These are phyloP conservation scores for Gnomoniopsis sp. DNA, from an alignment of 2,329 filamentous ascomycete genomes.

Conservation along the genomic window DNA sequence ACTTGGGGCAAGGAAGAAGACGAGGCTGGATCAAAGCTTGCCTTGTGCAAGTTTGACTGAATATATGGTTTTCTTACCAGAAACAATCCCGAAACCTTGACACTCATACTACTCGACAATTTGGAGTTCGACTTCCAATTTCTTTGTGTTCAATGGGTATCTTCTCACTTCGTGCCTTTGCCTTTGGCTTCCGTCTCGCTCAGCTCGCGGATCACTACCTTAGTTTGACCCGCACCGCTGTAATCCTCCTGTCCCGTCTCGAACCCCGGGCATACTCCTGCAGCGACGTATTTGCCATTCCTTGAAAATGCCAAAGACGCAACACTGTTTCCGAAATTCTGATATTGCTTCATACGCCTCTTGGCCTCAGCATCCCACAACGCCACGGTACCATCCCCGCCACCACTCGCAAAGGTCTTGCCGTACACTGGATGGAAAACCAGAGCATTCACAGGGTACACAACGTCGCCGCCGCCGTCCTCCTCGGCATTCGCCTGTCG, in stretches of 20 bases:
- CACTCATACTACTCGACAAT: background rate
- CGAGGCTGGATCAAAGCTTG: no score
- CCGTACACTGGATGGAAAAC: constrained; percentile 81
- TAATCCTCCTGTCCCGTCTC: constrained; percentile 84
- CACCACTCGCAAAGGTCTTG: constrained; percentile 78
- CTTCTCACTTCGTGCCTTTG: constrained; percentile 65
- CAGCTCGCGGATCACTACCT: constrained; percentile 78
- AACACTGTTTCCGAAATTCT: constrained; percentile 76
- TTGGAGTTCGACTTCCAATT: background rate
- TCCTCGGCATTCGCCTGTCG: constrained; percentile 66
- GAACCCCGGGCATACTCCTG: constrained; percentile 81
- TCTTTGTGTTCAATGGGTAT: background rate
- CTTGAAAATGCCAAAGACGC: constrained; percentile 73
- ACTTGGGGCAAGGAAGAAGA: background rate
- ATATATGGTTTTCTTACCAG: constrained; percentile 7
- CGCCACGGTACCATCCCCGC: constrained; percentile 87
- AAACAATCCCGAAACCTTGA: background rate
- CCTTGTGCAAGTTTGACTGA: background rate
- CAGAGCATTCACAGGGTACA: constrained; percentile 88
- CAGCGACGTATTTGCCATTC: constrained; percentile 74
- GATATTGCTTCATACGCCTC: constrained; percentile 84
- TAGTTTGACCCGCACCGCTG: constrained; percentile 66
- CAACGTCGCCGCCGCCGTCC: constrained; percentile 68
- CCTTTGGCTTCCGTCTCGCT: constrained; percentile 85
- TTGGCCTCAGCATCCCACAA: constrained; percentile 92